Conservation (phyloP, 345 rosid species). For the Jatropha curcas region DNA sequence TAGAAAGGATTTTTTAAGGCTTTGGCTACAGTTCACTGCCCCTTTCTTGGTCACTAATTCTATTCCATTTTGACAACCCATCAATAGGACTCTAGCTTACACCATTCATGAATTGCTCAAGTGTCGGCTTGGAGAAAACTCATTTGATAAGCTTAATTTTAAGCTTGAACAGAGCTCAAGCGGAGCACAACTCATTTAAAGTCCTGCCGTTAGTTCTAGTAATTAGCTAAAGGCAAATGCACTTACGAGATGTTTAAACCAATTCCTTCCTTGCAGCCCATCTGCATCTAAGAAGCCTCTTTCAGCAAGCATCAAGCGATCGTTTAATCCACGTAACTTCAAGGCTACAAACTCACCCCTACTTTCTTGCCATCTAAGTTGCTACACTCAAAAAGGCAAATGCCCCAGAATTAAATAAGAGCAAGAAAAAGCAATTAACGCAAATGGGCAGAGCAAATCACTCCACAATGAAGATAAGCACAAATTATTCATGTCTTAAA, state of each 20-base stretch:
- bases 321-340: constrained; percentile 66
- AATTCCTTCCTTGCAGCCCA: constrained; percentile 69
- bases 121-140: no score
- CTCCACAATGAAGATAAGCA: neutral
- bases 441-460: neutral
- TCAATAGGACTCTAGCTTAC: no score
- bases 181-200: no score
- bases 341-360: constrained; percentile 28
- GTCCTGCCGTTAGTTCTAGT: no score
- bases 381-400: constrained; percentile 41
- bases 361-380: constrained; percentile 36
- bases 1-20: no score
- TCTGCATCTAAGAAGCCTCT: constrained; percentile 85
- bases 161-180: no score
- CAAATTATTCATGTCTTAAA: neutral
- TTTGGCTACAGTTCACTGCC: no score
- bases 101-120: no score
- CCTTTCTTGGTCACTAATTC: neutral
- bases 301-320: constrained; percentile 82
- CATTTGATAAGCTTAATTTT: no score
- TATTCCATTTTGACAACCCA: neutral
- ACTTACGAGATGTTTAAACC: constrained; percentile 98
- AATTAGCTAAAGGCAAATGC: constrained; percentile 16
- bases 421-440: neutral
- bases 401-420: neutral